Percentiles rank a stretch among this genome's conserved stretches.
Conservation (phyloP, 2,329 filamentous ascomycete species). For the Aspergillus aculeatus region DNA sequence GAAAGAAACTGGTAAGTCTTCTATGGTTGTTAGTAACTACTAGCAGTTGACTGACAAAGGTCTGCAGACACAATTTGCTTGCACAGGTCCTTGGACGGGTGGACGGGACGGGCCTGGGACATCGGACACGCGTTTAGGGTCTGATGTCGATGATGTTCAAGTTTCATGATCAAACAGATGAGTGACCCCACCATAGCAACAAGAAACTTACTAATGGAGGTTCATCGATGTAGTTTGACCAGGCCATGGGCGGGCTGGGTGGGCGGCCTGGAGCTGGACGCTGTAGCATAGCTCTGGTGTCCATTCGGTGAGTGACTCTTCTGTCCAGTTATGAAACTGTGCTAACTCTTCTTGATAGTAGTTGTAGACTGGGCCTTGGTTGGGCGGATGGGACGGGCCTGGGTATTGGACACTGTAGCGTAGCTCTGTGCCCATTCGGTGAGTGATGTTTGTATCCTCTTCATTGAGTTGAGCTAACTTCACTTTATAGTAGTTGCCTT, state of each 20-base stretch:
- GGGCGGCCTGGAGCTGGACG: neutral
- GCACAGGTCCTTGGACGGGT: neutral
- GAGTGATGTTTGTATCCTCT: too few species aligned
- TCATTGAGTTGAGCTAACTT: too few species aligned
- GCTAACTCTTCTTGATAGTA: neutral
- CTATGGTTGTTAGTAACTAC: neutral
- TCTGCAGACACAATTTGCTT: neutral
- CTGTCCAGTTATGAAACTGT: too few species aligned
- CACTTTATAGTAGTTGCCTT: too few species aligned
- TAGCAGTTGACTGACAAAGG: too few species aligned
- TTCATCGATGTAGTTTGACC: neutral
- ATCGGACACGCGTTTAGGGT: neutral
- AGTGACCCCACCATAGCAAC: too few species aligned
- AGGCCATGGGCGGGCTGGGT: neutral
- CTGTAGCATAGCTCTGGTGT: too few species aligned
- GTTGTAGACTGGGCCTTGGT: neutral
- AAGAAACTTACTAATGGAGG: neutral
- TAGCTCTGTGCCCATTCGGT: too few species aligned
- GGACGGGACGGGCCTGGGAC: constrained; percentile 19
- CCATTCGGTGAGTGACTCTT: too few species aligned
- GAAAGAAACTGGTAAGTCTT: too few species aligned
- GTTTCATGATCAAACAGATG: too few species aligned
- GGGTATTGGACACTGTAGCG: neutral
- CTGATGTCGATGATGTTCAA: too few species aligned
- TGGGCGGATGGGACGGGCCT: constrained; percentile 6